Percentiles rank a stretch among this genome's conserved stretches.
phyloP scores from a whole-genome alignment of 2,329 filamentous ascomycete species.

The Phaeomoniella chlamydospora region DNA sequence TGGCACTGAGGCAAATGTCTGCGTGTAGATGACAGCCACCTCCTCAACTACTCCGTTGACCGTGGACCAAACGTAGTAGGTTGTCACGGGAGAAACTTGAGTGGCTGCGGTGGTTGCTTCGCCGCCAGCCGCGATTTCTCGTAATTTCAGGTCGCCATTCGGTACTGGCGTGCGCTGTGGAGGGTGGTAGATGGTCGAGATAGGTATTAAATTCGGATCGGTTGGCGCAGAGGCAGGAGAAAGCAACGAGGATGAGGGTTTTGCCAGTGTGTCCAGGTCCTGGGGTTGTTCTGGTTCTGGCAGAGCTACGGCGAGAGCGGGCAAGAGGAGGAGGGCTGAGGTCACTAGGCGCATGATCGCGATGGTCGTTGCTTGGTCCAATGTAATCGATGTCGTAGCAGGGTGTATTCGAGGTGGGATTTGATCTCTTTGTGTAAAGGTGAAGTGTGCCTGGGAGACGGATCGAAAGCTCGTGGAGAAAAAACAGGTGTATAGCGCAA shows the following conservation, averaged over 20 bases:
- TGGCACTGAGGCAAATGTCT: constrained; percentile 13
- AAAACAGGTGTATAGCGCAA: too few relatives aligned
- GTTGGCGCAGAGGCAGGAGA: not conserved
- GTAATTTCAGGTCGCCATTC: constrained; percentile 3
- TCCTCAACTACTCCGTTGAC: constrained; percentile 4
- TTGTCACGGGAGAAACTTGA: constrained; percentile 16
- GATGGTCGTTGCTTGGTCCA: too few relatives aligned
- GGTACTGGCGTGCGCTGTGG: not conserved
- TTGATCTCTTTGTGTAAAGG: too few relatives aligned
- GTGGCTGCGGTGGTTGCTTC: constrained; percentile 12
- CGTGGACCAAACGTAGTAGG: constrained; percentile 6
- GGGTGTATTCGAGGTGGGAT: too few relatives aligned
- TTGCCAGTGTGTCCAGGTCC: not conserved
- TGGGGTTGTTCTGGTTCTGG: not conserved
- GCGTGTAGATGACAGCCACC: constrained; percentile 12
- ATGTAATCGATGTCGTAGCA: too few relatives aligned
- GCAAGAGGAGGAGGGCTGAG: not conserved
- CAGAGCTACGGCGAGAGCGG: not conserved
- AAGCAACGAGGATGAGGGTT: not conserved
- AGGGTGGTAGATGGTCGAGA: not conserved
- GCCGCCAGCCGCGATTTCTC: constrained; percentile 14
- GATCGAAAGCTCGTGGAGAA: too few relatives aligned
- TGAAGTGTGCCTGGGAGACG: too few relatives aligned
- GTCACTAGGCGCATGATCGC: not conserved
- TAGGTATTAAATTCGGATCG: not conserved